phyloP scores from a whole-genome alignment of 2,329 filamentous ascomycete genomes.

The Gyromitra esculenta region DNA sequence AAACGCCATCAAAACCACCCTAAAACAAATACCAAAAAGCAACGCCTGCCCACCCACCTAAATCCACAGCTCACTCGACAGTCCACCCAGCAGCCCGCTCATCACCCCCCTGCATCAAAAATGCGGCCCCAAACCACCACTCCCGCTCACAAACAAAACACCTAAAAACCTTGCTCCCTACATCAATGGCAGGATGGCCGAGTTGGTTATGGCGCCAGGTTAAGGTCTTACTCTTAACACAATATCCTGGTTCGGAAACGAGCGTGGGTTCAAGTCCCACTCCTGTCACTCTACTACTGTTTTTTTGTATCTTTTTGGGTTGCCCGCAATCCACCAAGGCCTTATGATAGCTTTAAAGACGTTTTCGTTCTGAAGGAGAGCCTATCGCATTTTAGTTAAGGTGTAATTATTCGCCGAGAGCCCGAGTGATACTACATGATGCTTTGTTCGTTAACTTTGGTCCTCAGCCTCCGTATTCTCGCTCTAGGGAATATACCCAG shows the following conservation, averaged over 20 bases:
- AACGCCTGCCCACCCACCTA: no score
- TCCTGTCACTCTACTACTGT: constrained; percentile 48
- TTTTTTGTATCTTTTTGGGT: constrained; percentile 14
- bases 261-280: constrained; percentile 56
- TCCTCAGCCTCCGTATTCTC: neutral
- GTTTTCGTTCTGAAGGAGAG: neutral
- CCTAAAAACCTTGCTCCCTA: no score
- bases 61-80: neutral
- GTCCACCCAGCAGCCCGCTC: no score
- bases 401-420: no score
- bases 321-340: neutral
- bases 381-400: neutral
- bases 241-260: constrained; percentile 54
- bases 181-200: constrained; percentile 50
- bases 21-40: no score
- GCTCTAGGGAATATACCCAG: neutral
- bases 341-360: no score
- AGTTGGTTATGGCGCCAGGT: constrained; percentile 52
- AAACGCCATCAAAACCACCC: neutral
- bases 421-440: constrained; percentile 3
- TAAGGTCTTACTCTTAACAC: constrained; percentile 42
- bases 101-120: neutral
- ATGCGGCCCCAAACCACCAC: no score
- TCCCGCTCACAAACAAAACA: no score
- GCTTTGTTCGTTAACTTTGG: neutral